Evolutionary conservation across 2,329 filamentous ascomycete species (phyloP), one percentile per base, ranked within the genome.

Genomic region (Fusarium buxicola): DNA sequence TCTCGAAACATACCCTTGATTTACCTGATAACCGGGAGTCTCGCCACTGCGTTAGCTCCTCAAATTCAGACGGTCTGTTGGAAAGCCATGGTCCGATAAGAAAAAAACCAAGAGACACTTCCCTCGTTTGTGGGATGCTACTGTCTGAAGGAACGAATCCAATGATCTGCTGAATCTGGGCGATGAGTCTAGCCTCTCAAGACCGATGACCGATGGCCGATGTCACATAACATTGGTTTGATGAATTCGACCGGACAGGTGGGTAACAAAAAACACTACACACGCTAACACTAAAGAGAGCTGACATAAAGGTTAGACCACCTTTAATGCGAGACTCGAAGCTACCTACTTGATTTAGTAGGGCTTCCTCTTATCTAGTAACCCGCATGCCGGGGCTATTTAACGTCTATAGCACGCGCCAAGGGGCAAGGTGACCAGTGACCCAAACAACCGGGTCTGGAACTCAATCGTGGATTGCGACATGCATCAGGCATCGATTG

Each of bases 391-490:
- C 21, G 21, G 21, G 21, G 21, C 6, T 21, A 21, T 21, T 21
- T 21, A 21, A 31, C 57, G 36, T 49, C 32, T 35, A 16, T 38
- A 53, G 16, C 21, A 31, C 51, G 45, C 16, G 27, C 8, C n/a
- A 16, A 30, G 34, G 34, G 27, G 9, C n/a, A 16, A 30, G 34
- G 34, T 24, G 38, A 40, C 38, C 32, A 31, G 49, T 50, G 54
- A 58, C 43, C 68, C 60, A 57, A 56, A 46, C 55, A 55, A 46
- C 54, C 53, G 69, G 65, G 53, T 66, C 49, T 52, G 36, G 35
- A 44, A 44, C 24, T 39, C 39, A 41, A 58, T 58, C 45, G 49
- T 56, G 56, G 52, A 56, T 46, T 60, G 43, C 49, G 47, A 63
- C 47, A 61, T 48, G 50, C 47, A 44, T 55, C 47, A 34, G 40